Percentiles rank a stretch among this genome's conserved stretches.
phyloP scores from a whole-genome alignment of 1,284 basidiomycete species.

The Sporisorium iseilematis-ciliati region DNA sequence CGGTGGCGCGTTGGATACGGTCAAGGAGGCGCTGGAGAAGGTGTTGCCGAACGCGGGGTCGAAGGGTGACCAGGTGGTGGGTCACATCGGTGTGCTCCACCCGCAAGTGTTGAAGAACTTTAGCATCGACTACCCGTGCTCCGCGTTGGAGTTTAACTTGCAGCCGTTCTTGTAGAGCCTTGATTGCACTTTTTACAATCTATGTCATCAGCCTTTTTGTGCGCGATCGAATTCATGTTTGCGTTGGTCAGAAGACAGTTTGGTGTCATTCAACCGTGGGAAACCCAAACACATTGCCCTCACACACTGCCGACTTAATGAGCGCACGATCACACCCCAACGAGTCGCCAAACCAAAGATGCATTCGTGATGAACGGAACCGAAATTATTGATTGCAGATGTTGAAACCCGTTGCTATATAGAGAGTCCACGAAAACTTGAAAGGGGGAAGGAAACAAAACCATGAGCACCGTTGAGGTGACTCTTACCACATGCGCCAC shows the following conservation, averaged over 20 bases:
- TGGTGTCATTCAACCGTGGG: no score
- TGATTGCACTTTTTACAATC: neutral
- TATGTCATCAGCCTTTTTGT: neutral
- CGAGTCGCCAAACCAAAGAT: neutral
- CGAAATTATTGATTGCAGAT: slow-evolving; percentile 13
- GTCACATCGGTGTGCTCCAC: slow-evolving; percentile 62
- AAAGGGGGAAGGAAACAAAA: neutral
- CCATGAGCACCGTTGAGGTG: slow-evolving; percentile 14
- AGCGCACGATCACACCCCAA: neutral
- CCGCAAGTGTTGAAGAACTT: slow-evolving; percentile 63
- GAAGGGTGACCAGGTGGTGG: slow-evolving; percentile 30
- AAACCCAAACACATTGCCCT: neutral
- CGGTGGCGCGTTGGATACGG: slow-evolving; percentile 28
- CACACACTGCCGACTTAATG: no score
- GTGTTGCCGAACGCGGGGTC: slow-evolving; percentile 11
- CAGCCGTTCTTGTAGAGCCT: slow-evolving; percentile 84
- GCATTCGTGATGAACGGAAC: neutral
- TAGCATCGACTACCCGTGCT: slow-evolving; percentile 87
- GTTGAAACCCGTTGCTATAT: slow-evolving; percentile 28
- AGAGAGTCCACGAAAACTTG: neutral
- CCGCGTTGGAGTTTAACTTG: slow-evolving; percentile 90
- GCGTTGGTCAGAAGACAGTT: neutral
- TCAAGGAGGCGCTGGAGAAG: slow-evolving; percentile 32
- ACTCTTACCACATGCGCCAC: no score
- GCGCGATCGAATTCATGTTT: neutral